Evolutionary conservation across 805 yeast species (phyloP), one percentile per base, ranked within the genome.

Genomic region (Yarrowia sp.): DNA sequence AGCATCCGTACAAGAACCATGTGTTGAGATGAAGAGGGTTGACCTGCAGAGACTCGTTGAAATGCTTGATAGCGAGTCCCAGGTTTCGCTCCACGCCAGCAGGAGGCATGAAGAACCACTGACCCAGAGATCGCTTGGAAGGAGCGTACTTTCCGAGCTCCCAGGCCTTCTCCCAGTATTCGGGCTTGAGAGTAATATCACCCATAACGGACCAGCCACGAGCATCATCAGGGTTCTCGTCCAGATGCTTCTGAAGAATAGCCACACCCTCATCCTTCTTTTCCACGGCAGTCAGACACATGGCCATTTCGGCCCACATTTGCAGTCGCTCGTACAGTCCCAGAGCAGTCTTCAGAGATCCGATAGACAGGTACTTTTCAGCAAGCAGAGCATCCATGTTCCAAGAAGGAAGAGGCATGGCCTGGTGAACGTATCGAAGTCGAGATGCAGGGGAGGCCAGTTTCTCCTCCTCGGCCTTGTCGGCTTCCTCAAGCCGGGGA

Each of bases 1-100:
- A 79, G 73, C 97, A 90, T 6, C 98, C 98, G 72, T 92, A 92
- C 71, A 92, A 84, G 73, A 86, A 93, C 96, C 98, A 92, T 39
- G 93, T 88, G 17, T 88, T 90, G 69, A 83, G 85, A 70, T 83
- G 84, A 63, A 90, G 78, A 9, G 97, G 95, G 73, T 87, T 87
- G 32, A 85, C 84, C 22, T 81, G 78, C 66, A 93, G 78, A 13
- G 95, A 86, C 42, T 92, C 96, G 69, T 84, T 83, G 77, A 91
- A 82, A 73, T 91, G 91, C 42, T 75, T 76, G 65, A 90, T 81
- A 0, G 92, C 88, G 33, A 75, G 69, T 8, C 73, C 78, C 15
- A 86, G 70, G 68, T 90, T 81, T 66, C 84, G 81, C 13, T 77
- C 72, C 10, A 81, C 69, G 7, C 75, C 74, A 6, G 75, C 69